Conservation (phyloP, 768 basidiomycete genomes). For the Boletus subparvulus region DNA sequence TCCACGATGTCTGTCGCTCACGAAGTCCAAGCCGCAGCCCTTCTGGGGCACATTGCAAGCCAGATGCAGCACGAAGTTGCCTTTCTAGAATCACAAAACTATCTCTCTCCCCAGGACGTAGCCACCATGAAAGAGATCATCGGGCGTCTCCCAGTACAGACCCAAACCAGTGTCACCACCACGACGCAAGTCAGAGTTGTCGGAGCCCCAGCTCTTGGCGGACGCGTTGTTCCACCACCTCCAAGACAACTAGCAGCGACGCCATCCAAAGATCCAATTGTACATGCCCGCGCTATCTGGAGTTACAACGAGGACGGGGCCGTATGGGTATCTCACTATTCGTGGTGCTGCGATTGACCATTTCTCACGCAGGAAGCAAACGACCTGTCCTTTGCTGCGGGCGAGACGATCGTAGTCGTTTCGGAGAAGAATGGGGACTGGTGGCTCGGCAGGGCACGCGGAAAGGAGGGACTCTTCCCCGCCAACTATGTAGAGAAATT, state of each 20-base stretch:
- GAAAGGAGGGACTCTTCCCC: conserved; percentile 75
- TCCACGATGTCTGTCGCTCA: conserved; percentile 23
- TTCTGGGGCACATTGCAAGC: conserved; percentile 58
- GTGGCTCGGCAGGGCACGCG: conserved; percentile 74
- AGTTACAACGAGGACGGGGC: conserved; percentile 59
- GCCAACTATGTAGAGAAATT: conserved; percentile 70
- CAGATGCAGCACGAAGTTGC: conserved; percentile 57
- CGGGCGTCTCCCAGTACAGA: conserved; percentile 40
- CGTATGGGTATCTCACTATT: conserved; percentile 33
- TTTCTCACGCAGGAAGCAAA: conserved; percentile 56
- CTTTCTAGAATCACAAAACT: conserved; percentile 55
- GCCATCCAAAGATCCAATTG: background rate
- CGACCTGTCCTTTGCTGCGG: conserved; percentile 75
- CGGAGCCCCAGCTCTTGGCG: background rate
- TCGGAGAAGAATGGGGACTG: conserved; percentile 83
- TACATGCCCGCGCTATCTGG: conserved; percentile 60
- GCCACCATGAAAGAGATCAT: conserved; percentile 42
- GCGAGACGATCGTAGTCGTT: conserved; percentile 76
- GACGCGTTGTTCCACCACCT: conserved; percentile 18
- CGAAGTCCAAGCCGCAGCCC: conserved; percentile 38
- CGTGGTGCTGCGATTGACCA: conserved; percentile 1
- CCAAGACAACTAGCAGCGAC: conserved; percentile 10
- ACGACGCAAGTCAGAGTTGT: conserved; percentile 12
- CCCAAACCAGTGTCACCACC: conserved; percentile 17
- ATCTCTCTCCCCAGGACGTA: conserved; percentile 51